These are phyloP conservation scores for Coprinellus micaceus DNA, from an alignment of 768 basidiomycete species.

Conservation along the genomic window DNA sequence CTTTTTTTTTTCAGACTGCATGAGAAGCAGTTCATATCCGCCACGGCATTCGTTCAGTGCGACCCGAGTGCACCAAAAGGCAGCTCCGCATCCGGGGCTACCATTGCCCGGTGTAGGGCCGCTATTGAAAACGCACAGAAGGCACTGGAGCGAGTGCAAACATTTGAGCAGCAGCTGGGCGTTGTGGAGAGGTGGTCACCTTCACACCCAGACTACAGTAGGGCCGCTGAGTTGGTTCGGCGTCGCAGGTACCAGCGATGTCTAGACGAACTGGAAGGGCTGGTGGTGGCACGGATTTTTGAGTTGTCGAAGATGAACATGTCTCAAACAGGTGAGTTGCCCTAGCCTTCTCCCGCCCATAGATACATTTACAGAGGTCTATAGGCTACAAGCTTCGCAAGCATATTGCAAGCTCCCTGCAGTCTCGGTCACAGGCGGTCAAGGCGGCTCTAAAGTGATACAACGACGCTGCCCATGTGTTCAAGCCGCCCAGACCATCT, in stretches of 20 bases:
- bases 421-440: conserved; percentile 21
- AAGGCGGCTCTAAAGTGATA: conserved; percentile 19
- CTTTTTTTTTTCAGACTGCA: neutral
- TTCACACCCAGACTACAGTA: conserved; percentile 3
- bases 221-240: neutral
- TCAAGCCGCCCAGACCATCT: conserved; percentile 13
- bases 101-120: no score
- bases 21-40: no score
- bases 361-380: neutral
- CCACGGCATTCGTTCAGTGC: no score
- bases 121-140: no score
- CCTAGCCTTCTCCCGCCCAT: neutral
- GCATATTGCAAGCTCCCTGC: conserved; percentile 23
- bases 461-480: conserved; percentile 19
- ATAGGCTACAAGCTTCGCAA: conserved; percentile 27
- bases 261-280: conserved; percentile 19
- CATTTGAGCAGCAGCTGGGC: conserved; percentile 13
- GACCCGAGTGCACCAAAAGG: no score
- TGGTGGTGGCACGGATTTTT: conserved; percentile 21
- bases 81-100: no score
- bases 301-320: conserved; percentile 24
- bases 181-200: conserved; percentile 14
- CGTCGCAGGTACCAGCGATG: conserved; percentile 11
- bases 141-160: no score
- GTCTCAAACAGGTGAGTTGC: conserved; percentile 15